Evolutionary conservation across 2,329 filamentous ascomycete species (phyloP), one percentile per base, ranked within the genome.

Genomic region (Geosmithia flava): DNA sequence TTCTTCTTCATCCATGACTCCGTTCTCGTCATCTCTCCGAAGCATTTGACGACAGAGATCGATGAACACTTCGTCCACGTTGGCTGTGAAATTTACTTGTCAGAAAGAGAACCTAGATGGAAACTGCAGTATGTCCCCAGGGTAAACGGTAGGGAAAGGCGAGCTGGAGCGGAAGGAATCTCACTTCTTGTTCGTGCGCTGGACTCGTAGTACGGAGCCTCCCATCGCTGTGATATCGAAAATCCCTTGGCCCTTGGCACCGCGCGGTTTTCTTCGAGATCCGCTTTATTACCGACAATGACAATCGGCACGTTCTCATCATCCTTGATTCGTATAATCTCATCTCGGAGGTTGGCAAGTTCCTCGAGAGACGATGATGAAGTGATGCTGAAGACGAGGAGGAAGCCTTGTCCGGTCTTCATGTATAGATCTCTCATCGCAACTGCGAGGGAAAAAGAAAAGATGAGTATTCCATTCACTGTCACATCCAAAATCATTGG

Each of bases 361-460:
- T 95, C 88, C 56, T 81, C 78, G 41, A 95, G 74, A n/a, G 87
- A 94, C 33, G 86, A 86, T 52, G 77, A 73, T 52, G 87, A 93
- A 17, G 87, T 91, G 60, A 95, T 95, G 66, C 85, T 91, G 68
- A 95, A 95, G 50, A 95, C 89, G 39, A 95, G 76, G 48, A 95
- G 77, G 63, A 95, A 95, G 0, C 89, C 88, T 67, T 95, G 87
- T 48, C 88, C 88, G 40, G 88, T 87, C 62, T 93, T 93, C 87
- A 95, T 94, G 70, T 95, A 93, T 44, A 91, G 73, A 62, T 93
- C 87, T 60, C 86, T 77, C 76, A 80, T 80, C 49, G 76, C 76
- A 56, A 80, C 73, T 80, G 52, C 41, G 44, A 13, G 10, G n/a
- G n/a, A n/a, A n/a, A n/a, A 16, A 3, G 33, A 23, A 13, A 3